Evolutionary conservation across 2,329 filamentous ascomycete genomes (phyloP).

Genomic region (Reticulascus tulasneorum): DNA sequence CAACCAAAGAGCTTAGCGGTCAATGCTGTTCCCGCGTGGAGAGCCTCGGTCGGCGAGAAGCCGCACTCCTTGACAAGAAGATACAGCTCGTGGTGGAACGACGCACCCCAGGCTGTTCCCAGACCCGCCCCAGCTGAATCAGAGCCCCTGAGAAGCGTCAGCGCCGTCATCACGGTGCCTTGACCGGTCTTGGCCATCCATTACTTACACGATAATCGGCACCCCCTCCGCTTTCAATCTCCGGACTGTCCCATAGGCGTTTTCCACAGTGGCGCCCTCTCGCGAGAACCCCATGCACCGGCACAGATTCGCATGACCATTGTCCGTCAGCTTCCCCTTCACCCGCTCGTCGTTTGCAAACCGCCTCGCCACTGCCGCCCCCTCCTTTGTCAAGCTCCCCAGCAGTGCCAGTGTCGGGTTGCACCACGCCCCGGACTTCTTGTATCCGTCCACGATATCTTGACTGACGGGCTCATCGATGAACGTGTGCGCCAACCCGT

Average conservation of each 20-base stretch:
- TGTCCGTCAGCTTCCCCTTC: neutral
- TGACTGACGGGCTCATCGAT: slow-evolving; percentile 21
- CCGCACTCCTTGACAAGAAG: slow-evolving; percentile 13
- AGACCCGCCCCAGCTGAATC: slow-evolving; percentile 11
- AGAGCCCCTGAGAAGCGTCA: no score
- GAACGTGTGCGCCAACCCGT: slow-evolving; percentile 27
- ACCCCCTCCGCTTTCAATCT: slow-evolving; percentile 11
- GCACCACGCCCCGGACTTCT: slow-evolving; percentile 17
- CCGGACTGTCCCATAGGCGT: slow-evolving; percentile 12
- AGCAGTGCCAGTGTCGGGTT: slow-evolving; percentile 19
- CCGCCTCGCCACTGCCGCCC: slow-evolving; percentile 13
- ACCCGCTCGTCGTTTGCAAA: slow-evolving; percentile 15
- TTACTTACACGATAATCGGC: slow-evolving; percentile 13
- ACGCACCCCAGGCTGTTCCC: slow-evolving; percentile 11
- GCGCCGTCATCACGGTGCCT: no score
- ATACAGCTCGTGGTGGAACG: slow-evolving; percentile 14
- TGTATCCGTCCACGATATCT: slow-evolving; percentile 18
- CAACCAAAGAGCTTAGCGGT: slow-evolving; percentile 11
- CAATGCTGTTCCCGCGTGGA: slow-evolving; percentile 13
- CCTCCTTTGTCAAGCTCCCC: slow-evolving; percentile 19
- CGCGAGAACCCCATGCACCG: neutral
- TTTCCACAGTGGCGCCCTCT: slow-evolving; percentile 5
- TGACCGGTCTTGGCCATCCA: no score
- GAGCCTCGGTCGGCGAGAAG: slow-evolving; percentile 11
- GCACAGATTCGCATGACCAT: neutral